Conservation (phyloP, 23 red algal genomes). For the Agarophyton chilense region DNA sequence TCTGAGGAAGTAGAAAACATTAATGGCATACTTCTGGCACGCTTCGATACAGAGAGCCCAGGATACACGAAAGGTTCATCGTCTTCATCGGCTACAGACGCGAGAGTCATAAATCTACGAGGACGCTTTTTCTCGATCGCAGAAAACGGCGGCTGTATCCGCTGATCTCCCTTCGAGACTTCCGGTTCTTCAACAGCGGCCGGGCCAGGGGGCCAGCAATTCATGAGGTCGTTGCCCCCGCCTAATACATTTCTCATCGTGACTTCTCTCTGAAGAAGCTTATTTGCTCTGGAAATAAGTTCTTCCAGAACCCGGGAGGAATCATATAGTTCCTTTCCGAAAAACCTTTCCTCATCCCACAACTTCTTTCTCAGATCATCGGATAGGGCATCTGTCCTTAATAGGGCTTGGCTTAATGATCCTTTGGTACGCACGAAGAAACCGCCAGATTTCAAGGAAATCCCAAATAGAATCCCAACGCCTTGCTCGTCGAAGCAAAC, state of each 20-base stretch:
- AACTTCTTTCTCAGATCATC: slow-evolving; percentile 21
- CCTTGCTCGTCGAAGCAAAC: slow-evolving; percentile 23
- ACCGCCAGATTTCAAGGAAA: slow-evolving; percentile 38
- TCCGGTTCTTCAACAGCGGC: slow-evolving; percentile 52
- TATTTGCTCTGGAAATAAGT: not conserved
- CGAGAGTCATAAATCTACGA: slow-evolving; percentile 49
- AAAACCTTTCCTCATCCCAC: slow-evolving; percentile 35
- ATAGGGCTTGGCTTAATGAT: not conserved
- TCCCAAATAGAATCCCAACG: slow-evolving; percentile 7
- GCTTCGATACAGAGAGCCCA: not conserved
- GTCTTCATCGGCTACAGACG: slow-evolving; percentile 32
- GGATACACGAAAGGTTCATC: slow-evolving; percentile 7
- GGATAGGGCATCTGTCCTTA: slow-evolving; percentile 11
- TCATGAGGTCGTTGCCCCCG: not conserved
- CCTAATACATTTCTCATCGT: slow-evolving; percentile 5
- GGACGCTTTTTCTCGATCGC: slow-evolving; percentile 50
- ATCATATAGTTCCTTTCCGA: not conserved
- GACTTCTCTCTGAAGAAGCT: not conserved
- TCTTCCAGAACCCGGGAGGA: not conserved
- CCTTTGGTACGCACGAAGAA: slow-evolving; percentile 37
- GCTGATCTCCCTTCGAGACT: slow-evolving; percentile 15
- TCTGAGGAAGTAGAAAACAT: slow-evolving; percentile 20
- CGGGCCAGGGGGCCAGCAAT: slow-evolving; percentile 38
- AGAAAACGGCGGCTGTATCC: slow-evolving; percentile 36
- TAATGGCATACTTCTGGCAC: slow-evolving; percentile 37